Base-by-base conservation (phyloP, 148 eudicot species). In the Vaccinium darrowii region DNA sequence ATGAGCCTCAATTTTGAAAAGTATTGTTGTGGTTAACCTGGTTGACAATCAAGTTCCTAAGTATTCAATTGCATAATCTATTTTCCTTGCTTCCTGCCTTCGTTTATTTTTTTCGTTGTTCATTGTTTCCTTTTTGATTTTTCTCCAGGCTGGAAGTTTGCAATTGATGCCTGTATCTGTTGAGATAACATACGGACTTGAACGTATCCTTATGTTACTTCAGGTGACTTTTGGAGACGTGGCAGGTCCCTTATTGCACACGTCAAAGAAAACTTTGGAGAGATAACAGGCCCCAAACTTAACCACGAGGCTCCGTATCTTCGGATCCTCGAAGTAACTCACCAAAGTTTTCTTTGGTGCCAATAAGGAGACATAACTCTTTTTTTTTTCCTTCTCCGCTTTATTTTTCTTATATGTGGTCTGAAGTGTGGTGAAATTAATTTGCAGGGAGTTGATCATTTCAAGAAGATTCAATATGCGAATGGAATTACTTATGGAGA, bases 111-210 rank as follows among this genome's bases (percentile, higher is more conserved):
- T 62, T 85, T 57, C 58, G 11, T 27, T 52, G 50, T 47, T 58
- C 10, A 78, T 54, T 74, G 33, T 25, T 54, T 21, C 3, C 56
- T 81, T 15, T 25, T 36, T 67, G 72, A 33, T 50, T 27, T 77
- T 76, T 74, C 63, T 83, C 76, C 87, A 97, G 99, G 99, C 99
- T 86, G 99, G 99, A 82, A 93, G 99, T 88, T 85, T 95, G 83
- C 98, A 80, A 50, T 89, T 97, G 92, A 87, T 88, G 85, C 99
- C 99, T 13, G 92, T 97, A 63, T 97, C 99, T 80, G 99, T 97
- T 87, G 99, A 97, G 93, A 97, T 97, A 88, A 97, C 99, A 72
- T 97, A 97, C 88, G 99, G 99, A 86, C 99, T 97, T 85, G 99
- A 97, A 88, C 91, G 99, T 67, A 97, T 97, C 81, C 92, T 97